Conservation (phyloP, 2,329 filamentous ascomycete species). For the Tolypocladium cylindrosporum region DNA sequence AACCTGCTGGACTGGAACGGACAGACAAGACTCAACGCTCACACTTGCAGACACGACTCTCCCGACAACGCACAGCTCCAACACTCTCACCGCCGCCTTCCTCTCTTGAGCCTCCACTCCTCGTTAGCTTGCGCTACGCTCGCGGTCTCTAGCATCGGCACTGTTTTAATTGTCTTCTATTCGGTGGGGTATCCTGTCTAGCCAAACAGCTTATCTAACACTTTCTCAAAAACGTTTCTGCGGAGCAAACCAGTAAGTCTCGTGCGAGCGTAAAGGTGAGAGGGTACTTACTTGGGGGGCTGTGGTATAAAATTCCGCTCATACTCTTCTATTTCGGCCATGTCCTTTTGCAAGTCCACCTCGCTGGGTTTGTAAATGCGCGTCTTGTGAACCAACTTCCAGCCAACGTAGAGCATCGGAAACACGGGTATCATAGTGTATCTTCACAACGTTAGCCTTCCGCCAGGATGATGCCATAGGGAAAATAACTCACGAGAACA, state of each 20-base stretch:
- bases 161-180: neutral
- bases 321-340: slow-evolving; percentile 60
- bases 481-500: slow-evolving; percentile 49
- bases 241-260: neutral
- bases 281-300: slow-evolving; percentile 37
- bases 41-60: neutral
- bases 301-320: slow-evolving; percentile 46
- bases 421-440: slow-evolving; percentile 68
- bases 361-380: slow-evolving; percentile 45
- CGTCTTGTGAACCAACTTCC: slow-evolving; percentile 61
- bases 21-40: neutral
- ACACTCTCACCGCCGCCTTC: too few relatives aligned
- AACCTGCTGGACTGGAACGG: neutral
- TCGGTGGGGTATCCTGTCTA: neutral
- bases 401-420: slow-evolving; percentile 57
- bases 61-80: neutral
- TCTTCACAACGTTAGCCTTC: slow-evolving; percentile 12
- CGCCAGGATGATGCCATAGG: neutral
- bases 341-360: slow-evolving; percentile 51
- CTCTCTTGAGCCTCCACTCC: neutral
- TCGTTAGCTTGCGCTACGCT: neutral
- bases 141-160: neutral
- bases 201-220: slow-evolving; percentile 11
- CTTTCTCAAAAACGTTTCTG: slow-evolving; percentile 11
- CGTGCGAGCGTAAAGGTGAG: neutral